Base-by-base conservation (phyloP, 192 early-diverging fungal genomes). In the Gamsiella multidivaricata region DNA sequence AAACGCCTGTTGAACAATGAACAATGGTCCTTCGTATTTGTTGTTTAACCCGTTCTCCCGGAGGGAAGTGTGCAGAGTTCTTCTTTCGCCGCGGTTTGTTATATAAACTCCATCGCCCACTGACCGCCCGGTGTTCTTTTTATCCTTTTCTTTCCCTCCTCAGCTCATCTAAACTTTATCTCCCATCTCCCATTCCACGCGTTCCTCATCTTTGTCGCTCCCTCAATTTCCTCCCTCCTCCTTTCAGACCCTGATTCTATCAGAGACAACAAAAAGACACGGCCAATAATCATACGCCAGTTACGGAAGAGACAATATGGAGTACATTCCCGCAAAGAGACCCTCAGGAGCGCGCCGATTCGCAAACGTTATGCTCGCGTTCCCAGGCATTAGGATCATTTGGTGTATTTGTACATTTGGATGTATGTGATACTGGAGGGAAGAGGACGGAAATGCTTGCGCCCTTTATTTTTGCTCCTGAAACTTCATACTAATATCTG, bases 321-420 rank as follows among this genome's bases (percentile, higher is more conserved):
- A 31, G 1, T 3, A 17, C 41, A 5, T n/a, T 47, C 8, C 18
- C 28, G 3, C 2, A 28, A 5, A 26, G 8, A 20, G 59, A 18
- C 4, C 20, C 3, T 61, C 22, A 23, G 12, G 26, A 14, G 33
- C n/a, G 15, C 23, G 26, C 3, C 42, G 55, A 12, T 39, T 37
- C 20, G 54, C 25, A 4, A 3, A 56, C 15, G 17, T 25, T 1
- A 22, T 14, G 0, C 1, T 47, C 18, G 23, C 18, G 17, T 52
- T 58, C 20, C 41, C 49, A 14, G 42, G 20, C 23, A 37, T 54
- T 18, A 42, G 23, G 15, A 45, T 71, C 25, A 3, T 49, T 6
- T 71, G 69, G 69, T 37, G 26, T 3, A 41, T 71, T 32, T 56
- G 39, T 49, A 71, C 69, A 11, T 60, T 71, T 23, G 69, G 69